These are phyloP conservation scores for Dactylonectria estremocensis DNA, from an alignment of 2,329 filamentous ascomycete species.

Conservation along the genomic window DNA sequence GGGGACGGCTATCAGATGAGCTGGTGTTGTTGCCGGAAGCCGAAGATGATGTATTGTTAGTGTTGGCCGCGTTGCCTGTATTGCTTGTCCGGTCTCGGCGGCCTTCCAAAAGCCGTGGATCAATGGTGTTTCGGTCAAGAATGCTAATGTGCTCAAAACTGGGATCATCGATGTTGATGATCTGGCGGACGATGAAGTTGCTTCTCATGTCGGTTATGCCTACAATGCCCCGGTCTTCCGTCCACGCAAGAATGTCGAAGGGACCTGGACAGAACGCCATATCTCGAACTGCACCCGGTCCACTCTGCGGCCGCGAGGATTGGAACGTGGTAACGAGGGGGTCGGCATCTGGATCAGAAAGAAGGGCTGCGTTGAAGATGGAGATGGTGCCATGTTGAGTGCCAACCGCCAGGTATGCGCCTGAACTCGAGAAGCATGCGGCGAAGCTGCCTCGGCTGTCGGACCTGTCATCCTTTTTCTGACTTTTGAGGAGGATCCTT, in stretches of 20 bases:
- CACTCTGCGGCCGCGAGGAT: conserved; percentile 80
- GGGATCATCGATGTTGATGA: conserved; percentile 75
- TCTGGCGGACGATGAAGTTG: conserved; percentile 77
- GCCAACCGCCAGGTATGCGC: conserved; percentile 80
- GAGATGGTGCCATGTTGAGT: conserved; percentile 87
- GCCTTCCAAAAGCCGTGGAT: conserved; percentile 66
- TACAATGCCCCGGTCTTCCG: conserved; percentile 85
- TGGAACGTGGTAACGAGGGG: conserved; percentile 82
- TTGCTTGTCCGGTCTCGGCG: conserved; percentile 59
- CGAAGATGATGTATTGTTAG: conserved; percentile 30
- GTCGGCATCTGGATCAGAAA: conserved; percentile 63
- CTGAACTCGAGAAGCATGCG: conserved; percentile 82
- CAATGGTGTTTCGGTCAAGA: conserved; percentile 69
- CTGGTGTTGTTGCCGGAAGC: conserved; percentile 25
- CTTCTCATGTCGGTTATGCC: conserved; percentile 81
- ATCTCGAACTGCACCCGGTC: conserved; percentile 85
- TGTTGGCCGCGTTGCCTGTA: background rate
- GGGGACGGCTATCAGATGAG: conserved; percentile 46
- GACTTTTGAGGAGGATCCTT: conserved; percentile 71
- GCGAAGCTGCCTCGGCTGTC: conserved; percentile 81
- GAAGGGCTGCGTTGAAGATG: conserved; percentile 74
- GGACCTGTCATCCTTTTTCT: conserved; percentile 67
- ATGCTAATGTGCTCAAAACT: conserved; percentile 71
- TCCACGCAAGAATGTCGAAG: conserved; percentile 93
- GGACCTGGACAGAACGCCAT: conserved; percentile 94